phyloP scores from a whole-genome alignment of 2,329 filamentous ascomycete genomes.

The Clonostachys chloroleuca region DNA sequence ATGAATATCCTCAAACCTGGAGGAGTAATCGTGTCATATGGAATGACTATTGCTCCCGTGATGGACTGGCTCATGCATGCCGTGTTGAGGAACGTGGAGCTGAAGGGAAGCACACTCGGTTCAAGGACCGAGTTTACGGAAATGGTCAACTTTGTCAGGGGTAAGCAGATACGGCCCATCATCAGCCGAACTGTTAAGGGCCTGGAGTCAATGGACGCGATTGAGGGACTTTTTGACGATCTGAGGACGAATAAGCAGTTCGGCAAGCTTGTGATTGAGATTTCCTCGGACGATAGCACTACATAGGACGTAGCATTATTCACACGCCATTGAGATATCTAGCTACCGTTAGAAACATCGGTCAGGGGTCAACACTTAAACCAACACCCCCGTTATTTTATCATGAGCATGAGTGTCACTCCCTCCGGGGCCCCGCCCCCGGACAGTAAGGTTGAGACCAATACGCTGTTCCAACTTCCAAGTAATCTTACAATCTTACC shows the following conservation, averaged over 20 bases:
- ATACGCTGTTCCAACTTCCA: no score
- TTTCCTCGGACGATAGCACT: conserved; percentile 20
- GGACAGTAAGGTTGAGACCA: no score
- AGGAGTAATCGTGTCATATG: conserved; percentile 78
- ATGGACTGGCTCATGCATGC: conserved; percentile 85
- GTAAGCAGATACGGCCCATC: conserved; percentile 70
- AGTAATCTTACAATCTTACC: no score
- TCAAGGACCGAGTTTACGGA: conserved; percentile 85
- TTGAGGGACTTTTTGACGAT: conserved; percentile 79
- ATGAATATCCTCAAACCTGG: conserved; percentile 70
- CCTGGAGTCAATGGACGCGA: conserved; percentile 70
- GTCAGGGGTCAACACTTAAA: no score
- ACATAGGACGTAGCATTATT: no score
- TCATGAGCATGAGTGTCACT: no score
- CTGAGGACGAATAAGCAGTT: conserved; percentile 86
- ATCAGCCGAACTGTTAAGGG: conserved; percentile 72
- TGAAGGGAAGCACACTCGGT: conserved; percentile 89
- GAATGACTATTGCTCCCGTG: conserved; percentile 83
- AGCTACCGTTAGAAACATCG: no score
- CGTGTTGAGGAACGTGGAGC: conserved; percentile 81
- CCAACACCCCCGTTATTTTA: no score
- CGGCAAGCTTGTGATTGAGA: conserved; percentile 83
- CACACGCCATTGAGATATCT: no score
- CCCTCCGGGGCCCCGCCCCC: no score
- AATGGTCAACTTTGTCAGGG: conserved; percentile 78